Evolutionary conservation across 75 land plant genomes (phyloP).

Genomic region (Selaginella tamariscina): DNA sequence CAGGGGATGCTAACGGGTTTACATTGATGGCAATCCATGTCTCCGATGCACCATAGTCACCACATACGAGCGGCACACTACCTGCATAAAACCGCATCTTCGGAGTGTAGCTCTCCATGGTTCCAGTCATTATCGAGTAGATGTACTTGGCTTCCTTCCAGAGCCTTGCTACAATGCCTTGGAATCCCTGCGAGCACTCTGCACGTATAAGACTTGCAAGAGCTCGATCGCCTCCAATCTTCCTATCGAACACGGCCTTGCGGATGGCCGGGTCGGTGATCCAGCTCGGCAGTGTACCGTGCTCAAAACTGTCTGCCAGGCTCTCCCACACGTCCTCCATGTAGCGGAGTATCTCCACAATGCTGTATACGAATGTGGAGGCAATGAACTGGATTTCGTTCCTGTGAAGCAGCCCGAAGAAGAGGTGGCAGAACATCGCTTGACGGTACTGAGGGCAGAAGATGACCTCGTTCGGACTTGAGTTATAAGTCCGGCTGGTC

Average conservation of each 20-base stretch:
- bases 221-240: slow-evolving; percentile 20
- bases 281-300: slow-evolving; percentile 26
- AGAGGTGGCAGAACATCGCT: slow-evolving; percentile 51
- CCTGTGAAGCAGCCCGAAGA: slow-evolving; percentile 31
- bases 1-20: slow-evolving; percentile 34
- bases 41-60: slow-evolving; percentile 61
- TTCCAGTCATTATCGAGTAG: slow-evolving; percentile 45
- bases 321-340: slow-evolving; percentile 45
- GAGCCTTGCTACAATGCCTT: slow-evolving; percentile 32
- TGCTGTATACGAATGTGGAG: slow-evolving; percentile 48
- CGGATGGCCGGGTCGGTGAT: slow-evolving; percentile 27
- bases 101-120: slow-evolving; percentile 43
- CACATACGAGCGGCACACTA: slow-evolving; percentile 35
- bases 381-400: slow-evolving; percentile 35
- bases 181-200: slow-evolving; percentile 18
- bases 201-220: slow-evolving; percentile 22
- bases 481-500: slow-evolving; percentile 22
- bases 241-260: slow-evolving; percentile 17
- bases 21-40: slow-evolving; percentile 49
- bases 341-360: slow-evolving; percentile 40
- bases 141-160: slow-evolving; percentile 58
- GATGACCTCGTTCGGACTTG: slow-evolving; percentile 55
- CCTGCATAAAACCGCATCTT: slow-evolving; percentile 45
- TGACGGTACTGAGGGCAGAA: slow-evolving; percentile 33
- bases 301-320: slow-evolving; percentile 30